Percentiles rank a stretch among this genome's conserved stretches.
Evolutionary conservation across 306 rosid species (phyloP).

Genomic region (Inga leiocalycina): DNA sequence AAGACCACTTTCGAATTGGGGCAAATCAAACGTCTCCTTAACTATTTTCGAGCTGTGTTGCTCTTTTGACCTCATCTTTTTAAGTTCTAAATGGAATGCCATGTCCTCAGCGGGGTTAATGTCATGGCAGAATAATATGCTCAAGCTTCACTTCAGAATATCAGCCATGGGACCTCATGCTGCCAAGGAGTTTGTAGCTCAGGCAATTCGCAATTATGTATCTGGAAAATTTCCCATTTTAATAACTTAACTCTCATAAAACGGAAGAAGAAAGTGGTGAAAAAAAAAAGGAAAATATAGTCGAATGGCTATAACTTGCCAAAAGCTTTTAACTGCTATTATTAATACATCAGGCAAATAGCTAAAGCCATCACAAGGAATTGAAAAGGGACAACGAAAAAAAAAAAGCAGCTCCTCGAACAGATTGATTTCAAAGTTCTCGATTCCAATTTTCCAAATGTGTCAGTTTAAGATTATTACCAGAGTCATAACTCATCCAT

Average conservation of each 20-base stretch:
- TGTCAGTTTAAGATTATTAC: background rate
- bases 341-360: background rate
- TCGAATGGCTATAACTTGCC: slow-evolving; percentile 7
- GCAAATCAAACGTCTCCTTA: slow-evolving; percentile 42
- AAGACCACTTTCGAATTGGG: slow-evolving; percentile 40
- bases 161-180: slow-evolving; percentile 21
- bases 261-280: slow-evolving; percentile 4
- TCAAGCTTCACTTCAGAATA: slow-evolving; percentile 31
- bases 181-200: slow-evolving; percentile 11
- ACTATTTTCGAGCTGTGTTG: slow-evolving; percentile 43
- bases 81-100: slow-evolving; percentile 53
- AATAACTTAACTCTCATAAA: slow-evolving; percentile 5
- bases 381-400: slow-evolving; percentile 1
- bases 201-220: background rate
- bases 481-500: background rate
- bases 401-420: background rate
- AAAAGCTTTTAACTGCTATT: background rate
- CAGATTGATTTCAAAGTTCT: background rate
- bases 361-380: slow-evolving; percentile 9
- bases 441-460: background rate
- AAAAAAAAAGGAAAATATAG: background rate
- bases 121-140: slow-evolving; percentile 21
- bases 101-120: slow-evolving; percentile 43
- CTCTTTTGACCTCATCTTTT: slow-evolving; percentile 47
- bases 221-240: slow-evolving; percentile 21